Conservation (phyloP, 2,329 filamentous ascomycete species). For the Ophiostoma sp. region DNA sequence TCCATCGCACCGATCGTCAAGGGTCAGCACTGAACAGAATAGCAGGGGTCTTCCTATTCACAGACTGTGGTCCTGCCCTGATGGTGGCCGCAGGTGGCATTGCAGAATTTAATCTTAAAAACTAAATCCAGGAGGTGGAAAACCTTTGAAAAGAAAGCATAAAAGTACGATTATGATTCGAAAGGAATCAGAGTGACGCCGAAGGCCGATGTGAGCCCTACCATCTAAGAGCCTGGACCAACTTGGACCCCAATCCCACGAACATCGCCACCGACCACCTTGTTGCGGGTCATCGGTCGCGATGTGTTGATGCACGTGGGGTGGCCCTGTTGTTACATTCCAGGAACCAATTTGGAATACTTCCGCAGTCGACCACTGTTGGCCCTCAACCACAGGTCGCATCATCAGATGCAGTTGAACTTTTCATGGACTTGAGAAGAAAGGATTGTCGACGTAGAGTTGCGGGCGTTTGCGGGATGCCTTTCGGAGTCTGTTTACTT, state of each 20-base stretch:
- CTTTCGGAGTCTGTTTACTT: background rate
- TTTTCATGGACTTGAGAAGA: background rate
- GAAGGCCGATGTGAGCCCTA: background rate
- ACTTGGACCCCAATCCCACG: background rate
- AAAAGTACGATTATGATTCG: background rate
- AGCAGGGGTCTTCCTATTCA: too few relatives aligned
- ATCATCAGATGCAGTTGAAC: background rate
- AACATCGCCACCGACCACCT: background rate
- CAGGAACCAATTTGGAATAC: background rate
- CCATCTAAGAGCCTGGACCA: background rate
- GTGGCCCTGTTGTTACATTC: background rate
- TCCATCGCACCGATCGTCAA: background rate
- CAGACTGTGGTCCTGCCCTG: too few relatives aligned
- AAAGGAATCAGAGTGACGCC: background rate
- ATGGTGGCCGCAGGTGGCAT: background rate
- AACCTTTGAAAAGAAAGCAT: background rate
- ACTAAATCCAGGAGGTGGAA: background rate
- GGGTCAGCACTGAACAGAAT: background rate
- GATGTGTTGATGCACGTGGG: background rate
- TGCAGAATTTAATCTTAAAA: constrained; percentile 6
- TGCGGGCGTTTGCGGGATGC: too few relatives aligned
- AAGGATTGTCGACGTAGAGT: too few relatives aligned
- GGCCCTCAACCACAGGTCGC: background rate
- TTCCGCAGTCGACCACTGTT: background rate
- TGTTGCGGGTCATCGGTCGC: background rate